Percentiles rank a stretch among this genome's conserved stretches.
phyloP scores from a whole-genome alignment of 257 asterid genomes.

The Coffea canephora region DNA sequence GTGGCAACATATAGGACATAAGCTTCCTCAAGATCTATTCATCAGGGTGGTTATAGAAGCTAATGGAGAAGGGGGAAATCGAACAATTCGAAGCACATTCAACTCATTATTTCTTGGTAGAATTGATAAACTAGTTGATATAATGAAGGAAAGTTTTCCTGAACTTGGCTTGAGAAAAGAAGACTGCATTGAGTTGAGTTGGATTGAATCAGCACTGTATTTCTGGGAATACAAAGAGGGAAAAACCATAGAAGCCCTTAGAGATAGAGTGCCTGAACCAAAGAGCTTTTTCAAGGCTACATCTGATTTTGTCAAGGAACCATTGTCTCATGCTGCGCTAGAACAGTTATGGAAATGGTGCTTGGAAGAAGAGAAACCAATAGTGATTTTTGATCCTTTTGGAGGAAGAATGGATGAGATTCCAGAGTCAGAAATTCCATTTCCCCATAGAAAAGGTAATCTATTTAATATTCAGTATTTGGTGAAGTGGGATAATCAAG shows the following conservation, averaged over 20 bases:
- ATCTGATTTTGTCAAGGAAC: constrained; percentile 43
- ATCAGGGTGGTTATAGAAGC: constrained; percentile 39
- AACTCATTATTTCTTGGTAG: constrained; percentile 16
- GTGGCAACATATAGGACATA: constrained; percentile 46
- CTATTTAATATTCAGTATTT: constrained; percentile 50
- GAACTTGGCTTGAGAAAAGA: constrained; percentile 32
- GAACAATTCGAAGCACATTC: constrained; percentile 2
- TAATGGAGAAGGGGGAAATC: background rate
- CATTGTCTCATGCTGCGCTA: constrained; percentile 31
- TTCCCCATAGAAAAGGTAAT: constrained; percentile 57
- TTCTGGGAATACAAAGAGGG: constrained; percentile 5
- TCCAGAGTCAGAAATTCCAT: constrained; percentile 35
- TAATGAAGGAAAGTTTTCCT: constrained; percentile 27
- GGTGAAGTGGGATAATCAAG: constrained; percentile 42
- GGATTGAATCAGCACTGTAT: constrained; percentile 40
- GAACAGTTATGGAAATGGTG: constrained; percentile 25
- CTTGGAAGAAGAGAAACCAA: constrained; percentile 25
- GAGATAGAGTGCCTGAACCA: constrained; percentile 7
- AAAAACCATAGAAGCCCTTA: background rate
- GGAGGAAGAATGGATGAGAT: constrained; percentile 56
- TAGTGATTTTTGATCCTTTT: constrained; percentile 46
- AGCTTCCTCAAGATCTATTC: constrained; percentile 38
- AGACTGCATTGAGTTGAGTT: constrained; percentile 51
- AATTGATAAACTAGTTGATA: background rate
- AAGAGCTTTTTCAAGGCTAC: constrained; percentile 47